These are phyloP conservation scores for Boletus rubescentipes DNA, from an alignment of 768 basidiomycete species.

Conservation along the genomic window DNA sequence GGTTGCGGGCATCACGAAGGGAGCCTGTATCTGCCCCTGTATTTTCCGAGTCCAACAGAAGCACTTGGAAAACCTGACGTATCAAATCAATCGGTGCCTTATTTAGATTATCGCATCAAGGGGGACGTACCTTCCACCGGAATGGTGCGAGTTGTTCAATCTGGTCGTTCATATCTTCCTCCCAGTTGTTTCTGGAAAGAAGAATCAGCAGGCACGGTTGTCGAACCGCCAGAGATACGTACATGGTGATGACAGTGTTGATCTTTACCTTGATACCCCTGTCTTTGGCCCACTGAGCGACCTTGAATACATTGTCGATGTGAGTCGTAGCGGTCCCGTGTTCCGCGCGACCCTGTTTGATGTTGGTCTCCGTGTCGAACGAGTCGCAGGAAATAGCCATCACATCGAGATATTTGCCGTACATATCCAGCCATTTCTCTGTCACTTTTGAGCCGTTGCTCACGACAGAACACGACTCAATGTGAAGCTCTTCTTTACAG, in stretches of 20 bases:
- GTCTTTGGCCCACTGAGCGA: slow-evolving; percentile 36
- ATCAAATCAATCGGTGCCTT: not conserved
- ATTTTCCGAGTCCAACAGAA: slow-evolving; percentile 37
- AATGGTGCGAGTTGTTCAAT: slow-evolving; percentile 34
- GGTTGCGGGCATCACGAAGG: slow-evolving; percentile 34
- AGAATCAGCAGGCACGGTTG: not conserved
- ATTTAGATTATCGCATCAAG: too few species aligned
- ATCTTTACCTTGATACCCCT: slow-evolving; percentile 40
- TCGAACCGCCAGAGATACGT: not conserved
- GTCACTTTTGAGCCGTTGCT: slow-evolving; percentile 43
- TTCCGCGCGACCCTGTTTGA: slow-evolving; percentile 34
- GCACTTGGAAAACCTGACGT: slow-evolving; percentile 36
- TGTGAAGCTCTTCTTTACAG: slow-evolving; percentile 36
- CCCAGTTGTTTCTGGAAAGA: slow-evolving; percentile 34
- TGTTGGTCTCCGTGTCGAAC: slow-evolving; percentile 37
- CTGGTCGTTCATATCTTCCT: slow-evolving; percentile 41
- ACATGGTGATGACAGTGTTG: slow-evolving; percentile 36
- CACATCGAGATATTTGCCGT: slow-evolving; percentile 39
- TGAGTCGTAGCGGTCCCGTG: slow-evolving; percentile 32
- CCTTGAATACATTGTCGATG: slow-evolving; percentile 34
- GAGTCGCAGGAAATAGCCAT: slow-evolving; percentile 45
- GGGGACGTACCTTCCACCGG: slow-evolving; percentile 38
- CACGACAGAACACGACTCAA: slow-evolving; percentile 38
- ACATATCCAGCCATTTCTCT: slow-evolving; percentile 39
- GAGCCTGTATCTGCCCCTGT: slow-evolving; percentile 32